Conservation (phyloP, 2,329 filamentous ascomycete genomes). For the Teratosphaeria viscida region DNA sequence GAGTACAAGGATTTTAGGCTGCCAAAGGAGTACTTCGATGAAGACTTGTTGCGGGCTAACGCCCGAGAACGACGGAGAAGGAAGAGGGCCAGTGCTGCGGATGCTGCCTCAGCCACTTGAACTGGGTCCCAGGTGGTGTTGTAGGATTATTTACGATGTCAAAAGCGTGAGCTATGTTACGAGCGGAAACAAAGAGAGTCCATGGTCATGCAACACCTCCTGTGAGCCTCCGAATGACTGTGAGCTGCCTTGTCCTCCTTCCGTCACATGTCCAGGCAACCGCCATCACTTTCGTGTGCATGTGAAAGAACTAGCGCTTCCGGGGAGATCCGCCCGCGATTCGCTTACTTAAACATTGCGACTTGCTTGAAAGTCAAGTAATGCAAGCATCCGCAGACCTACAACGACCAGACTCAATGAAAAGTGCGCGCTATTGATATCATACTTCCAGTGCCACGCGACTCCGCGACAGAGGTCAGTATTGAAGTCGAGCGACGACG, state of each 20-base stretch:
- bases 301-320: neutral
- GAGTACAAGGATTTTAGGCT: constrained; percentile 62
- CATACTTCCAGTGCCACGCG: neutral
- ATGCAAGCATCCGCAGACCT: neutral
- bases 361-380: neutral
- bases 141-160: neutral
- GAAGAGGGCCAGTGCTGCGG: constrained; percentile 39
- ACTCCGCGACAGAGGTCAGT: neutral
- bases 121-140: neutral
- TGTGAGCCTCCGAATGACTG: neutral
- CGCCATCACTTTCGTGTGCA: neutral
- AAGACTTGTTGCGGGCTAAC: constrained; percentile 41
- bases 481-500: neutral
- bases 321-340: neutral
- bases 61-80: constrained; percentile 54
- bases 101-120: constrained; percentile 8
- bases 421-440: neutral
- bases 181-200: neutral
- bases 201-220: neutral
- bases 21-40: constrained; percentile 52
- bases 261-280: neutral
- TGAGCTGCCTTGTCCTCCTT: neutral
- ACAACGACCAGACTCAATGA: neutral
- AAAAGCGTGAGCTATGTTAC: neutral
- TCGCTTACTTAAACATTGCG: neutral